Percentiles rank a stretch among this genome's conserved stretches.
These are phyloP conservation scores for Glycine soja DNA, from an alignment of 306 rosid genomes.

Conservation along the genomic window DNA sequence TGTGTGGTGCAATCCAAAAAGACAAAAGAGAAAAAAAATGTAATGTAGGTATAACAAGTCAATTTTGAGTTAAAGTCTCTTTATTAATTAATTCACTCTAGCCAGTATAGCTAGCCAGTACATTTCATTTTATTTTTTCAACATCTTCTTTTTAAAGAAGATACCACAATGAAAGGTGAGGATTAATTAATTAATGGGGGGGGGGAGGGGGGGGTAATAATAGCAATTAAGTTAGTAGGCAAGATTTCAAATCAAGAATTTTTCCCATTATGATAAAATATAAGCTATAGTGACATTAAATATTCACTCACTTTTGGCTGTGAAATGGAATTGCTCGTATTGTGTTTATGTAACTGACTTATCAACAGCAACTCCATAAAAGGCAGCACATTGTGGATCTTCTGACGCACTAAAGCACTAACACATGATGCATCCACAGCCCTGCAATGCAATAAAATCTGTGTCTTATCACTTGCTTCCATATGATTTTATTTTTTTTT, in stretches of 20 bases:
- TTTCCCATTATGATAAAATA: constrained; percentile 5
- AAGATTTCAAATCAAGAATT: constrained; percentile 44
- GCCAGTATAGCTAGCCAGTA: neutral
- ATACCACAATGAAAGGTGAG: constrained; percentile 41
- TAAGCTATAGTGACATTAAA: constrained; percentile 17
- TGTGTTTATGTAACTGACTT: constrained; percentile 67
- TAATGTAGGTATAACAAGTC: constrained; percentile 19
- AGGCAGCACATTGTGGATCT: constrained; percentile 46
- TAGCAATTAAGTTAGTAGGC: neutral
- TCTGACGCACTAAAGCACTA: constrained; percentile 64
- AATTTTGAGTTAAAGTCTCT: constrained; percentile 39
- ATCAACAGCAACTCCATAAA: constrained; percentile 62
- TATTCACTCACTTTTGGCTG: constrained; percentile 40
- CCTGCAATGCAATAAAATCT: constrained; percentile 27
- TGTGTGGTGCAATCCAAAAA: constrained; percentile 44
- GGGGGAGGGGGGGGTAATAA: no score
- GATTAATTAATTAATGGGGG: neutral
- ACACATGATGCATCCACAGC: constrained; percentile 15
- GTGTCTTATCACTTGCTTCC: constrained; percentile 42
- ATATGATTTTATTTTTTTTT: constrained; percentile 41
- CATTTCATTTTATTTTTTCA: constrained; percentile 5
- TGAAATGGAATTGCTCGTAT: constrained; percentile 90
- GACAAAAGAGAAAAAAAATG: constrained; percentile 21
- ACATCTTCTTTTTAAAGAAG: constrained; percentile 36
- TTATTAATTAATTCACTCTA: neutral